phyloP scores from a whole-genome alignment of 345 rosid species.

The Murraya koenigii region DNA sequence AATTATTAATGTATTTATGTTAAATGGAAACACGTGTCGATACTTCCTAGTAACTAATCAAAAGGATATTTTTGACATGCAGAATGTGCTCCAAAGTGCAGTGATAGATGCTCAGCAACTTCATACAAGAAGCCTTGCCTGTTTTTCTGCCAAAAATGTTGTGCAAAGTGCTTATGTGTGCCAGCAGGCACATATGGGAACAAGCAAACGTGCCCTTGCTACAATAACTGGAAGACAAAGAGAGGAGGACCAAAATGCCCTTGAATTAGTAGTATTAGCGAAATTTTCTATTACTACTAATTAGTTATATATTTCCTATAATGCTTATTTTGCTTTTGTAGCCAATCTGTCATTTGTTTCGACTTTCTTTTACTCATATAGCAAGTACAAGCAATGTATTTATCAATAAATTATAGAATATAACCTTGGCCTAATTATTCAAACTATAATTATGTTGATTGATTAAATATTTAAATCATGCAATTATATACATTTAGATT shows the following conservation, averaged over 20 bases:
- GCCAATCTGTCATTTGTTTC: not conserved
- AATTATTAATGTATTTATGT: not conserved
- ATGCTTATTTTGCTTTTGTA: not conserved
- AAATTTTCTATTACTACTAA: not conserved
- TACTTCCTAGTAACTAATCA: not conserved
- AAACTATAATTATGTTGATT: too few relatives aligned
- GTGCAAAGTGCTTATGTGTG: slow-evolving; percentile 65
- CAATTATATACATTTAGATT: too few relatives aligned
- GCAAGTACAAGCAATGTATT: not conserved
- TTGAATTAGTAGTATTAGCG: not conserved
- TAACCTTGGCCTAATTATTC: not conserved
- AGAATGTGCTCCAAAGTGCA: slow-evolving; percentile 37
- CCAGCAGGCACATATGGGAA: slow-evolving; percentile 74
- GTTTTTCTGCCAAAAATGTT: slow-evolving; percentile 68
- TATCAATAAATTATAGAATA: not conserved
- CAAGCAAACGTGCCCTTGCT: slow-evolving; percentile 72
- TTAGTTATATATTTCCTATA: not conserved
- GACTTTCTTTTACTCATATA: too few relatives aligned
- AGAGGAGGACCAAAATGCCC: slow-evolving; percentile 79
- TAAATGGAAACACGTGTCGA: not conserved
- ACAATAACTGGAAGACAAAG: slow-evolving; percentile 68
- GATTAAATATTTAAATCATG: too few relatives aligned
- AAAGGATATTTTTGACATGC: not conserved
- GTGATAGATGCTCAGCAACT: slow-evolving; percentile 37
- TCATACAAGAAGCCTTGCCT: slow-evolving; percentile 54